Percentiles rank a stretch among this genome's conserved stretches.
Evolutionary conservation across 495 filamentous ascomycete species (phyloP).

Genomic region (Lepraria neglecta): DNA sequence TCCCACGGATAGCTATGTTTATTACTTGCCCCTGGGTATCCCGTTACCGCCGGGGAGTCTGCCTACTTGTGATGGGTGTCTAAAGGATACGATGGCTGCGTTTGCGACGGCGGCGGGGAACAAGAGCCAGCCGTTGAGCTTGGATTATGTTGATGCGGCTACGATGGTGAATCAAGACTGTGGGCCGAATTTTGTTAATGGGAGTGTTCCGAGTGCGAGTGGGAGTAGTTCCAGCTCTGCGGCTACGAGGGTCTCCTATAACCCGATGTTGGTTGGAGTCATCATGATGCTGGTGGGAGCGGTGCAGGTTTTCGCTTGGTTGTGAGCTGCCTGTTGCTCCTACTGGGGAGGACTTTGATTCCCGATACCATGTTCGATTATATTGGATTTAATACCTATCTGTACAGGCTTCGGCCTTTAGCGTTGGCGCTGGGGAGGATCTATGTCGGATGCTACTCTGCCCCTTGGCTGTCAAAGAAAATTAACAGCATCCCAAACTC

Average conservation of each 20-base stretch:
- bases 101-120: constrained; percentile 57
- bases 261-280: neutral
- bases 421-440: constrained; percentile 11
- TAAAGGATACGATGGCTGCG: constrained; percentile 62
- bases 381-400: neutral
- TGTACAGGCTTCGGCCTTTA: constrained; percentile 1
- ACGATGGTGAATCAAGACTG: constrained; percentile 59
- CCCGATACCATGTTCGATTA: constrained; percentile 8
- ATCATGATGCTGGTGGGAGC: neutral
- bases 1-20: constrained; percentile 64
- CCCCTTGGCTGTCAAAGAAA: too few relatives aligned
- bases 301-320: neutral
- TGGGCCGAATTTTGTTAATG: constrained; percentile 56
- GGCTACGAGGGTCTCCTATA: neutral
- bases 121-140: constrained; percentile 49
- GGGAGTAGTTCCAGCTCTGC: neutral
- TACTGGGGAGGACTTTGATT: neutral
- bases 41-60: constrained; percentile 52
- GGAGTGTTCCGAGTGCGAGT: constrained; percentile 44
- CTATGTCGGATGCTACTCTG: too few relatives aligned
- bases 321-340: neutral
- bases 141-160: constrained; percentile 58
- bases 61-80: constrained; percentile 64
- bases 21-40: constrained; percentile 77
- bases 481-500: too few relatives aligned